Evolutionary conservation across 2,329 filamentous ascomycete species (phyloP), one percentile per base, ranked within the genome.

Genomic region (Cyphellophora europaea): DNA sequence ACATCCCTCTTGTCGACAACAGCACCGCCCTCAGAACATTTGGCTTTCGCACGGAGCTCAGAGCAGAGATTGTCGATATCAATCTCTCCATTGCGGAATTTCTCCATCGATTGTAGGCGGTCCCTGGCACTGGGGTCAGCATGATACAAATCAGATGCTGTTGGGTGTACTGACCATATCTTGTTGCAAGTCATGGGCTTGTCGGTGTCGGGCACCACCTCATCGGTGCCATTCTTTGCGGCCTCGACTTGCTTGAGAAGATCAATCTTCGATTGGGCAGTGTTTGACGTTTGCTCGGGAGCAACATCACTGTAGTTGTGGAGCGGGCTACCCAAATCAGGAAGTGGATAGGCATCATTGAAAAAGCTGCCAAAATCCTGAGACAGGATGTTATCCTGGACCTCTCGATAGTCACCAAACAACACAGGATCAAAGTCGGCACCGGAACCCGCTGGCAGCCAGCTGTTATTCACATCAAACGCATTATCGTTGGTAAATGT

Each of bases 21-120:
- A 10, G 93, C 85, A 11, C 91, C 89, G 12, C 72, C 81, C 48
- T 93, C 65, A 0, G 87, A 93, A 59, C 91, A 98, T 55, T 89
- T 91, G 38, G 91, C 91, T 65, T 98, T 98, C 57, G 88, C 84
- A 45, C 89, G 84, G 11, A 98, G 74, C 55, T 98, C 88, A 4
- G 82, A 82, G 63, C 91, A 98, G 15, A 98, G 72, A 19, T 81
- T 79, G 54, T 98, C 91, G 32, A 98, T 81, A 48, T 98, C 91
- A 46, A 96, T 86, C 49, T 93, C 88, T 49, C 88, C 88, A 38
- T 76, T 83, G 54, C 88, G 82, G 49, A 93, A 91, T 56, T 82
- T 87, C 41, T 86, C 79, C 58, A 87, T 93, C 21, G 73, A 76
- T 63, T 93, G 85, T 14, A 95, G 62, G 62, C 85, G 86, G 59